These are phyloP conservation scores for Psidium friedrichsthalianum DNA, from an alignment of 345 rosid genomes.

Conservation along the genomic window DNA sequence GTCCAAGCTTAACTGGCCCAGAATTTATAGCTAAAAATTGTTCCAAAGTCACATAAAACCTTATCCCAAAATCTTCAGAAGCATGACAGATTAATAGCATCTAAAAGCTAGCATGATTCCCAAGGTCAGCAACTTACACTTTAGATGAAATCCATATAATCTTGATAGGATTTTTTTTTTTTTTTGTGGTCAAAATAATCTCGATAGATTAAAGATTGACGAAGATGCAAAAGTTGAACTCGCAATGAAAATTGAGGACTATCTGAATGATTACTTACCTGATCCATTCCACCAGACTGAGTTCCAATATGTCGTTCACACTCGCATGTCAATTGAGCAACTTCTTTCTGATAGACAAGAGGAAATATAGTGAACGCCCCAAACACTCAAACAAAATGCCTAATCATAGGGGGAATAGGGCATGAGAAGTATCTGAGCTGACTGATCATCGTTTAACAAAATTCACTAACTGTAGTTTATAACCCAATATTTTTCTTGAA, in stretches of 20 bases:
- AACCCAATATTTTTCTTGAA: not conserved
- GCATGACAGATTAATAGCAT: not conserved
- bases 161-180: too few relatives aligned
- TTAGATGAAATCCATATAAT: not conserved
- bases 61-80: not conserved
- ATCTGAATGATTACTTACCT: slow-evolving; percentile 27
- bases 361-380: not conserved
- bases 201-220: not conserved
- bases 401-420: not conserved
- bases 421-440: not conserved
- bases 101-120: not conserved
- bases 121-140: not conserved
- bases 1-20: too few relatives aligned
- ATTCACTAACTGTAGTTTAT: not conserved
- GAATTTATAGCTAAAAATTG: too few relatives aligned
- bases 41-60: not conserved
- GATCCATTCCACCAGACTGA: slow-evolving; percentile 99
- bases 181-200: not conserved
- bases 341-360: slow-evolving; percentile 57
- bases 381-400: not conserved
- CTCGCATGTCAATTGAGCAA: slow-evolving; percentile 91
- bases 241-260: not conserved
- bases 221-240: not conserved
- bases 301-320: slow-evolving; percentile 96
- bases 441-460: not conserved